These are phyloP conservation scores for Trichoderma afroharzianum DNA, from an alignment of 2,329 filamentous ascomycete species.

Conservation along the genomic window DNA sequence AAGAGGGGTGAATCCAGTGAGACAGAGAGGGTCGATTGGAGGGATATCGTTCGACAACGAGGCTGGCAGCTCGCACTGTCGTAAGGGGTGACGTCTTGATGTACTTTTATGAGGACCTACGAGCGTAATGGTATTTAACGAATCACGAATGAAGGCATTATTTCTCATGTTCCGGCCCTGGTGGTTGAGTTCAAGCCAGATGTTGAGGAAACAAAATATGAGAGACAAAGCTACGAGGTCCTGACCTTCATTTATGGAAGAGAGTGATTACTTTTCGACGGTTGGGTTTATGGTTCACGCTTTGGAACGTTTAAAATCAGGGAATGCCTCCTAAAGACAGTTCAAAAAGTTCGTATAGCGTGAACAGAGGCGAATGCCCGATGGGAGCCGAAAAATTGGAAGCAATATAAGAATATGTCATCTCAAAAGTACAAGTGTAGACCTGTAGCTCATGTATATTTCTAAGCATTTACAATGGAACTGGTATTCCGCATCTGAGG, in stretches of 20 bases:
- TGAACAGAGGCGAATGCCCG: not conserved
- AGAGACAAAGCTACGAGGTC: not conserved
- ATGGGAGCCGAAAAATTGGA: not conserved
- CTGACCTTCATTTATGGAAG: not conserved
- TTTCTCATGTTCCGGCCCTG: not conserved
- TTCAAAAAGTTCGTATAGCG: not conserved
- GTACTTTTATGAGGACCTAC: not conserved
- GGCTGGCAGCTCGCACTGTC: not conserved
- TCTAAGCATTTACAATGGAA: not conserved
- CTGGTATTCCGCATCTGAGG: not conserved
- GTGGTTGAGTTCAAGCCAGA: not conserved
- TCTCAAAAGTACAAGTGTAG: not conserved
- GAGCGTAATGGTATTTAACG: not conserved
- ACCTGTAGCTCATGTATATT: not conserved
- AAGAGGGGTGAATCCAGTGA: not conserved
- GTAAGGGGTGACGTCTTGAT: not conserved
- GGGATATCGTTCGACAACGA: not conserved
- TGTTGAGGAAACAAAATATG: not conserved
- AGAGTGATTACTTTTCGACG: not conserved
- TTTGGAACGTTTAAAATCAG: not conserved
- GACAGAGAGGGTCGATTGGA: not conserved
- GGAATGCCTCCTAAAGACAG: not conserved
- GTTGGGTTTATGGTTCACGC: not conserved
- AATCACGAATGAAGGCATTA: not conserved
- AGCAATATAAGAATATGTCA: not conserved